Evolutionary conservation across 352 stramenopile genomes (phyloP).

Genomic region (Globisporangium heterothallicum): DNA sequence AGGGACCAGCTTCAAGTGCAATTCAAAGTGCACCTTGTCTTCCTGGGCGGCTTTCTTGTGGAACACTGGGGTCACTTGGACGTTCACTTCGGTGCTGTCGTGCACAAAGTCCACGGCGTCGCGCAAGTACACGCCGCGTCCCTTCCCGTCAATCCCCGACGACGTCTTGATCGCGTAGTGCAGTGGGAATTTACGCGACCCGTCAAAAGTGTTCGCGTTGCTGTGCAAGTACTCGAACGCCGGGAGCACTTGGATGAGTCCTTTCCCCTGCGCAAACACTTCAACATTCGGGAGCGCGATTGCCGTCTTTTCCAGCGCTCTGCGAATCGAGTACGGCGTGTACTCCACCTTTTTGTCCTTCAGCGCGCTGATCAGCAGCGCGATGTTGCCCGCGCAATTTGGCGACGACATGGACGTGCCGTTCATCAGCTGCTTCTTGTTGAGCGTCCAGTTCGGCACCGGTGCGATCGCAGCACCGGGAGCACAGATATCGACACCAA

Average conservation of each 20-base stretch:
- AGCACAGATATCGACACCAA: slow-evolving; percentile 90
- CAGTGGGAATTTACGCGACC: slow-evolving; percentile 55
- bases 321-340: slow-evolving; percentile 85
- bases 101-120: slow-evolving; percentile 73
- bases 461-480: slow-evolving; percentile 92
- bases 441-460: slow-evolving; percentile 94
- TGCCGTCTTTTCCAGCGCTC: slow-evolving; percentile 85
- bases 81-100: slow-evolving; percentile 72
- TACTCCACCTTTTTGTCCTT: slow-evolving; percentile 78
- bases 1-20: slow-evolving; percentile 76
- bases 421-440: slow-evolving; percentile 96
- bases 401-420: slow-evolving; percentile 96
- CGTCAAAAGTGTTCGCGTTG: slow-evolving; percentile 55
- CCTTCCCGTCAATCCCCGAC: slow-evolving; percentile 32
- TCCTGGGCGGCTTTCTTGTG: slow-evolving; percentile 77
- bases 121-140: slow-evolving; percentile 79
- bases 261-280: slow-evolving; percentile 70
- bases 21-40: slow-evolving; percentile 86
- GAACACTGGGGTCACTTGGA: slow-evolving; percentile 86
- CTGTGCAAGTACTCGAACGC: slow-evolving; percentile 61
- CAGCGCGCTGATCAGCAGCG: slow-evolving; percentile 89
- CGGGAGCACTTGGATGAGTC: slow-evolving; percentile 75
- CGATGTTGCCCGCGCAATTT: slow-evolving; percentile 92
- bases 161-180: slow-evolving; percentile 48
- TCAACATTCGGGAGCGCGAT: slow-evolving; percentile 57